Evolutionary conservation across 2,329 filamentous ascomycete genomes (phyloP).

Genomic region (Lizonia empirigonia): DNA sequence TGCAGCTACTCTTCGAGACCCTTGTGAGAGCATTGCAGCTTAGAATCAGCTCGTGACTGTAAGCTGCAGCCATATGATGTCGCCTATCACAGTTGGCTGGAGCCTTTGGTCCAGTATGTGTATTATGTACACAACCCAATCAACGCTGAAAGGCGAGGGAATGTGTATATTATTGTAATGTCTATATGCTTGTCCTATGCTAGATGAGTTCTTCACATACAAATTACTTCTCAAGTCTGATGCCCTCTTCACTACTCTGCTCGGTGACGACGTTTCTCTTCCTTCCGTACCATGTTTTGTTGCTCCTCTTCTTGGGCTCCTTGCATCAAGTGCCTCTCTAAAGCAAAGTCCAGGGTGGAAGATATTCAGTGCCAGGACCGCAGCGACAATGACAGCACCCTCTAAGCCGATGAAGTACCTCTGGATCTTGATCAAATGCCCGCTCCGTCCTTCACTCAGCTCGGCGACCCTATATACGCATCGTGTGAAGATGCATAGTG

Average conservation of each 20-base stretch:
- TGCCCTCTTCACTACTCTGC: slow-evolving; percentile 18
- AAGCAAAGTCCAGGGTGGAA: slow-evolving; percentile 49
- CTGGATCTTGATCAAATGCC: slow-evolving; percentile 59
- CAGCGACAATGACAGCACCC: slow-evolving; percentile 41
- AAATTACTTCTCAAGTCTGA: slow-evolving; percentile 5
- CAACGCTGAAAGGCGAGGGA: too few species aligned
- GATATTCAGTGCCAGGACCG: slow-evolving; percentile 41
- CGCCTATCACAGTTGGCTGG: too few species aligned
- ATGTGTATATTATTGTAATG: too few species aligned
- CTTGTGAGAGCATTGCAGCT: too few species aligned
- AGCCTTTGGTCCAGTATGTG: too few species aligned
- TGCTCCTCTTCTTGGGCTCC: slow-evolving; percentile 5
- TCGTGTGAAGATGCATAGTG: slow-evolving; percentile 68
- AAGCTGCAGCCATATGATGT: too few species aligned
- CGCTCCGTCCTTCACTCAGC: slow-evolving; percentile 67
- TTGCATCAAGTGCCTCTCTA: slow-evolving; percentile 32
- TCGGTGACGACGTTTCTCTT: slow-evolving; percentile 13
- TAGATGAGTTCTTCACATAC: neutral
- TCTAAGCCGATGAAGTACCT: slow-evolving; percentile 49
- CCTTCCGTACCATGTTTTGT: slow-evolving; percentile 27
- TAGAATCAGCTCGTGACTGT: too few species aligned
- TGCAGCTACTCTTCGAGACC: too few species aligned
- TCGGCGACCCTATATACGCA: slow-evolving; percentile 71
- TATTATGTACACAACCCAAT: too few species aligned
- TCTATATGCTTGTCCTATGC: neutral